A percentile compares a stretch with the other conserved stretches of the same genome.
Evolutionary conservation across 2,329 filamentous ascomycete species (phyloP).

Genomic region (Penicillium janthinellum): DNA sequence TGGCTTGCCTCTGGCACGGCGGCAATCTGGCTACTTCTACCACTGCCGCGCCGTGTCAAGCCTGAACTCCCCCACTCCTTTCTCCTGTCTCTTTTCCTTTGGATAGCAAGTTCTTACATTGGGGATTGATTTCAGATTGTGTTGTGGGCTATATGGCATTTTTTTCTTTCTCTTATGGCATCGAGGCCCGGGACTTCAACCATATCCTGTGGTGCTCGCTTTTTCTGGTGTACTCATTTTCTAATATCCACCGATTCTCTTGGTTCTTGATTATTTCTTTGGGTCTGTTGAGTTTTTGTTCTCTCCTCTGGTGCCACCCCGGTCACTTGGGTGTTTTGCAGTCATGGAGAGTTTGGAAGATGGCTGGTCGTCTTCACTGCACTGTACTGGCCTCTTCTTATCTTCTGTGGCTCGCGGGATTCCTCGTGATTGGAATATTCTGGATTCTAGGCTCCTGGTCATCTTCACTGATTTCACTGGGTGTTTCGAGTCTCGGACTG

Average conservation of each 20-base stretch:
- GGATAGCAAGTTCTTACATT: slow-evolving; percentile 4
- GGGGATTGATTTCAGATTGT: not conserved
- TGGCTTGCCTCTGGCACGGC: slow-evolving; percentile 1
- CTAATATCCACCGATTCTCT: slow-evolving; percentile 15
- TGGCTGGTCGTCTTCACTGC: slow-evolving; percentile 41
- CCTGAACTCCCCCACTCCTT: not conserved
- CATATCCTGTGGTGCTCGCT: slow-evolving; percentile 11
- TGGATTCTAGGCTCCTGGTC: slow-evolving; percentile 22
- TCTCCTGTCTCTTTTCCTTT: not conserved
- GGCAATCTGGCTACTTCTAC: slow-evolving; percentile 11
- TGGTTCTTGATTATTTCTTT: slow-evolving; percentile 1
- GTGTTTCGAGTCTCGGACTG: slow-evolving; percentile 7
- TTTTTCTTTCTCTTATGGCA: slow-evolving; percentile 16
- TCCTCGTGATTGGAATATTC: slow-evolving; percentile 8
- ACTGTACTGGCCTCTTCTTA: slow-evolving; percentile 32
- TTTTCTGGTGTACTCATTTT: slow-evolving; percentile 14
- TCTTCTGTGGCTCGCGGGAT: slow-evolving; percentile 7
- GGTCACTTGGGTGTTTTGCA: not conserved
- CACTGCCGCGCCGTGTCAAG: slow-evolving; percentile 8
- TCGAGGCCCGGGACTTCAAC: slow-evolving; percentile 19
- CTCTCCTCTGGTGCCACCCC: slow-evolving; percentile 1
- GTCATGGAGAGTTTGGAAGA: not conserved
- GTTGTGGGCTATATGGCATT: not conserved
- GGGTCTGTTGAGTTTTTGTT: not conserved
- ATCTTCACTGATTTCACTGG: slow-evolving; percentile 38